phyloP scores from a whole-genome alignment of 441 rosid genomes.

The Brassica balearica region DNA sequence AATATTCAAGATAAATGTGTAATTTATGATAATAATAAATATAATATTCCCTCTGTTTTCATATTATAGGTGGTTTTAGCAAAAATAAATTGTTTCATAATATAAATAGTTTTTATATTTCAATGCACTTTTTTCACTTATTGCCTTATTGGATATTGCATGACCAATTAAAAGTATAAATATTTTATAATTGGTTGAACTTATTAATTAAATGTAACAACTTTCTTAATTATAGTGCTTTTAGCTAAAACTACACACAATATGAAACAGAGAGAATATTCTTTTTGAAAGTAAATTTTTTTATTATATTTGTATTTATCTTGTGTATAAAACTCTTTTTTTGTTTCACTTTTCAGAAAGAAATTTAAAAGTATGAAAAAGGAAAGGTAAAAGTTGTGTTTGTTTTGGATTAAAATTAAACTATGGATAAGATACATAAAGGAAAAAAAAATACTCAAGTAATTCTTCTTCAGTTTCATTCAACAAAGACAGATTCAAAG shows the following conservation, averaged over 20 bases:
- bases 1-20: background rate
- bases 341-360: background rate
- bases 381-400: background rate
- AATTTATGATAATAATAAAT: background rate
- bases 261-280: background rate
- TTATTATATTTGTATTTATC: background rate
- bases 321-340: background rate
- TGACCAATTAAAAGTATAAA: no score
- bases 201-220: no score
- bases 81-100: no score
- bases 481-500: slow-evolving; percentile 16
- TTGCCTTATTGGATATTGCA: no score
- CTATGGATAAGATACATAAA: slow-evolving; percentile 2
- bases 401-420: background rate
- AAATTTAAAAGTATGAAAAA: background rate
- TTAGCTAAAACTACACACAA: no score
- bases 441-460: background rate
- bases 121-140: no score
- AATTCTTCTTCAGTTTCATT: background rate
- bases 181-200: no score
- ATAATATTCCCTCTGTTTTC: background rate
- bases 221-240: no score
- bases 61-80: no score
- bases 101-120: no score
- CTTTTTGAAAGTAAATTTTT: background rate